A percentile compares a stretch with the other conserved stretches of the same genome.
Conservation (phyloP, 768 basidiomycete species). For the Tricholomella constricta region DNA sequence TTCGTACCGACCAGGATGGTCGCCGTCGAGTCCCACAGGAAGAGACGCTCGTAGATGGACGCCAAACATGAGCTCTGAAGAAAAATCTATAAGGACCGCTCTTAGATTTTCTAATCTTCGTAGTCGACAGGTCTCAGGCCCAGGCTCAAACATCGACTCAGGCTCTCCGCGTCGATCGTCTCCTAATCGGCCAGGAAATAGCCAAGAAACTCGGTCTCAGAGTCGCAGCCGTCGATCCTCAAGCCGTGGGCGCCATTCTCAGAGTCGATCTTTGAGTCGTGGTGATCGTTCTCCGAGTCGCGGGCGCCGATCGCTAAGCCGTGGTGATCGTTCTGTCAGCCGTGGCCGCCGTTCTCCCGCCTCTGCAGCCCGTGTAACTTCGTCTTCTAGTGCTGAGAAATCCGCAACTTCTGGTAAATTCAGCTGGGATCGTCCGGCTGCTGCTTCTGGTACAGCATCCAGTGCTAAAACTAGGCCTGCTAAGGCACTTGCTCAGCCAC, state of each 20-base stretch:
- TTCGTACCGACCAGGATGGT: slow-evolving; percentile 52
- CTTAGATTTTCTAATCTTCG: slow-evolving; percentile 23
- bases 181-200: slow-evolving; percentile 16
- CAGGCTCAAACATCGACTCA: slow-evolving; percentile 32
- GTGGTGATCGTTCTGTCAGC: slow-evolving; percentile 9
- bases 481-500: slow-evolving; percentile 26
- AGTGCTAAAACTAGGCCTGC: slow-evolving; percentile 2
- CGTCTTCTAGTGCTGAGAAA: slow-evolving; percentile 10
- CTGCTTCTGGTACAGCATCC: slow-evolving; percentile 5
- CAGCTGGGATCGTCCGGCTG: slow-evolving; percentile 18
- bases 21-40: slow-evolving; percentile 19
- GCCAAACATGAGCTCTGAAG: slow-evolving; percentile 8
- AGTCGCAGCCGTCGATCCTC: slow-evolving; percentile 21
- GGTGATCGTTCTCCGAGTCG: slow-evolving; percentile 16
- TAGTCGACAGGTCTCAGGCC: slow-evolving; percentile 24
- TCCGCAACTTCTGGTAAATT: slow-evolving; percentile 9
- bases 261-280: slow-evolving; percentile 18
- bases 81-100: slow-evolving; percentile 19
- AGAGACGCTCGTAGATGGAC: slow-evolving; percentile 3
- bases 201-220: slow-evolving; percentile 20
- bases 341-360: slow-evolving; percentile 12
- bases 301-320: slow-evolving; percentile 12
- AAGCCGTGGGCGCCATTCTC: slow-evolving; percentile 14
- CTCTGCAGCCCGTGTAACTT: not conserved
- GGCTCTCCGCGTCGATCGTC: slow-evolving; percentile 27